phyloP scores from a whole-genome alignment of 176 grass and related monocot genomes.

The Musa schizocarpa region DNA sequence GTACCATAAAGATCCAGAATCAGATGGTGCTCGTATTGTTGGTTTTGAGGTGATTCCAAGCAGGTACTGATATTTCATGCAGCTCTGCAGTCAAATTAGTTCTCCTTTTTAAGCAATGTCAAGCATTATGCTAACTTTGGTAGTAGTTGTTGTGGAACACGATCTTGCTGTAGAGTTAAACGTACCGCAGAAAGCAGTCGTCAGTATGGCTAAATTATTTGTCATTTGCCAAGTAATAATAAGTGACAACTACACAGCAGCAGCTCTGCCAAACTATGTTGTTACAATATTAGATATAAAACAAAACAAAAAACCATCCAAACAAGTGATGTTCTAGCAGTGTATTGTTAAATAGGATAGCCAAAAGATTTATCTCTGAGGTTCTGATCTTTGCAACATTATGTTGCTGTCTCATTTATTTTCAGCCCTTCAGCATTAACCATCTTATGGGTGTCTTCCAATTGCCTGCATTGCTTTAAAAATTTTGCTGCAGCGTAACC shows the following conservation, averaged over 20 bases:
- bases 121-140: no score
- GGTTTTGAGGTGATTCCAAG: constrained; percentile 83
- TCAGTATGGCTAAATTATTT: no score
- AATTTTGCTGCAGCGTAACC: no score
- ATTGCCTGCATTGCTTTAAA: neutral
- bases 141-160: neutral
- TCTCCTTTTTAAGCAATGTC: neutral
- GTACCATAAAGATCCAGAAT: constrained; percentile 52
- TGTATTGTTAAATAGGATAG: neutral
- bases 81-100: constrained; percentile 6
- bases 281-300: neutral
- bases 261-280: neutral
- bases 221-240: no score
- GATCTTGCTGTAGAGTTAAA: neutral
- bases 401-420: neutral
- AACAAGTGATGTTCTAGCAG: neutral
- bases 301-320: neutral
- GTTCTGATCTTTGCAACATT: neutral
- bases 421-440: no score
- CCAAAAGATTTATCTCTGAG: neutral
- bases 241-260: neutral
- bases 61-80: constrained; percentile 33
- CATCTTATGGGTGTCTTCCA: no score
- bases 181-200: no score
- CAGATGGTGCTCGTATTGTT: constrained; percentile 57